Percentiles rank a stretch among this genome's conserved stretches.
Conservation (phyloP, 352 stramenopile genomes). For the Pythium chondricola region DNA sequence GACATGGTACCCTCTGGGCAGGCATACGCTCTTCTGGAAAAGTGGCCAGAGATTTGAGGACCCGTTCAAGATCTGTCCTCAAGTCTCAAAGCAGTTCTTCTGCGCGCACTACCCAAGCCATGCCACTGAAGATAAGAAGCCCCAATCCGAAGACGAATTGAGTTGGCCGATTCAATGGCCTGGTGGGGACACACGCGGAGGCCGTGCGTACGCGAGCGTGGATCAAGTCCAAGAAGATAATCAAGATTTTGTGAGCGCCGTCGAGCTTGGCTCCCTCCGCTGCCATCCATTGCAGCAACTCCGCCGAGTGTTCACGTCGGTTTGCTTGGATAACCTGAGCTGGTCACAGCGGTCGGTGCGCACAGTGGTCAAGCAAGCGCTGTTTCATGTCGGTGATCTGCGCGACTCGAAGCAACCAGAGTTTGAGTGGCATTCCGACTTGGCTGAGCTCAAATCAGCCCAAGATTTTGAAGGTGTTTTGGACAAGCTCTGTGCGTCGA, state of each 20-base stretch:
- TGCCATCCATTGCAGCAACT: slow-evolving; percentile 46
- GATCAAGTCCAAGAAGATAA: slow-evolving; percentile 28
- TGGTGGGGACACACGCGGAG: slow-evolving; percentile 10
- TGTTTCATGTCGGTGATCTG: slow-evolving; percentile 45
- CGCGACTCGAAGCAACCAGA: slow-evolving; percentile 4
- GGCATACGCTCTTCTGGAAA: too few species aligned
- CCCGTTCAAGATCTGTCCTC: too few species aligned
- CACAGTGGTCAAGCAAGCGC: slow-evolving; percentile 28
- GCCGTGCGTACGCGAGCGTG: slow-evolving; percentile 20
- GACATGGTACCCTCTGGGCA: too few species aligned
- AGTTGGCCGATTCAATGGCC: slow-evolving; percentile 45
- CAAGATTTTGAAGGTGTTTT: slow-evolving; percentile 17
- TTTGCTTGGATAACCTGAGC: slow-evolving; percentile 33
- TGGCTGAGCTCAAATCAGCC: slow-evolving; percentile 9
- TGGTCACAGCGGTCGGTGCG: slow-evolving; percentile 32
- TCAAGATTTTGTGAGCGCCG: too few species aligned
- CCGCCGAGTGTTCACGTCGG: slow-evolving; percentile 32
- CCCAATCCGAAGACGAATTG: slow-evolving; percentile 3
- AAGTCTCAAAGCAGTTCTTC: not conserved
- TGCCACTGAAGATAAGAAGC: not conserved
- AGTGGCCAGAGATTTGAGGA: too few species aligned
- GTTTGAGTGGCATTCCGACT: slow-evolving; percentile 38
- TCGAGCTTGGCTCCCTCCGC: slow-evolving; percentile 31
- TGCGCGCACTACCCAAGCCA: not conserved
- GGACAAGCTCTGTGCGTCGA: slow-evolving; percentile 8